Percentiles rank a stretch among this genome's conserved stretches.
These are phyloP conservation scores for Vitis cinerea DNA, from an alignment of 164 flowering plant genomes.

Conservation along the genomic window DNA sequence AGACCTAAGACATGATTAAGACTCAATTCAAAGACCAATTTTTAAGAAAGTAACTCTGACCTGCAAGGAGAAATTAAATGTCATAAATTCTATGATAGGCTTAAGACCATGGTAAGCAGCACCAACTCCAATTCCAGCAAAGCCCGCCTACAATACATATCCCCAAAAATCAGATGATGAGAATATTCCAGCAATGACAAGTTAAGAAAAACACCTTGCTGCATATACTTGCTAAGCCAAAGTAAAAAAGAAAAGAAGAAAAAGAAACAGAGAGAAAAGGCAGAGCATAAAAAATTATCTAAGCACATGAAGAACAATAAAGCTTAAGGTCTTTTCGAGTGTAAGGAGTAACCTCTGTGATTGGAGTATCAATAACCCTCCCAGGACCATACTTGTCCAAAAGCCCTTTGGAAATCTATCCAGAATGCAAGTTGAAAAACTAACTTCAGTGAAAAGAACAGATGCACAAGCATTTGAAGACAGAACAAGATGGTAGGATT, in stretches of 20 bases:
- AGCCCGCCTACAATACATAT: constrained; percentile 72
- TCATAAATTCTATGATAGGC: constrained; percentile 96
- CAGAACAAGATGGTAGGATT: neutral
- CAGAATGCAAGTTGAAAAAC: neutral
- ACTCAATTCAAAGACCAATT: too few relatives aligned
- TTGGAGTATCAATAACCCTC: constrained; percentile 94
- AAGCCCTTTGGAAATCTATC: constrained; percentile 84
- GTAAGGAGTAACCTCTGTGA: constrained; percentile 72
- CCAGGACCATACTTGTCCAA: constrained; percentile 94
- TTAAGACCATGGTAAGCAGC: constrained; percentile 86
- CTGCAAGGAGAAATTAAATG: constrained; percentile 99
- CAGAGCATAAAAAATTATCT: neutral
- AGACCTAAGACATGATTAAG: too few relatives aligned
- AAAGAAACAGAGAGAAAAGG: too few relatives aligned
- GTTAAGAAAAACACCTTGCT: neutral
- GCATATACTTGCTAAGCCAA: too few relatives aligned
- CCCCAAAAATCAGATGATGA: neutral
- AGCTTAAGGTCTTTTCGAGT: neutral
- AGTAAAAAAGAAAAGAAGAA: too few relatives aligned
- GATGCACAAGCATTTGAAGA: too few relatives aligned
- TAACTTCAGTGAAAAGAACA: too few relatives aligned
- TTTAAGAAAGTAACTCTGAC: constrained; percentile 26
- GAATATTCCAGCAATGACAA: neutral
- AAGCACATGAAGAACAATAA: neutral
- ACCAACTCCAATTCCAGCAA: constrained; percentile 96